Base-by-base conservation (phyloP, 345 rosid genomes). In the Salix dunnii region DNA sequence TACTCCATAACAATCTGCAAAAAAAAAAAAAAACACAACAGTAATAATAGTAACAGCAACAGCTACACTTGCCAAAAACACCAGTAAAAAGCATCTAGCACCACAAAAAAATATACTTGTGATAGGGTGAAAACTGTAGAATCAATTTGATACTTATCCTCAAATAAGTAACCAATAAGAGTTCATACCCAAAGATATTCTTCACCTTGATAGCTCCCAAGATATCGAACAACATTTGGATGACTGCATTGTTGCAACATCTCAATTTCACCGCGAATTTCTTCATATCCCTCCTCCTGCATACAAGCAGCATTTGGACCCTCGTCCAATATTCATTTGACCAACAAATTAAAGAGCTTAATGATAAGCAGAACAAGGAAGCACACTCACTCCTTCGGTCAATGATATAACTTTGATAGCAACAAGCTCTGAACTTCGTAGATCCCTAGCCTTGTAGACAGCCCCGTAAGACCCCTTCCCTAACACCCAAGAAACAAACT, bases 1-100 rank as follows among this genome's bases (percentile, higher is more conserved):
- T 96, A 96, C 87, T 96, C 99, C 99, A 96, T 96, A 80, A 96
- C 97, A 84, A 93, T 96, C 99, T 96, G 99, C 87, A 87, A 85
- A 72, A 82, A 78, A 63, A 83, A 60, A 67, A 13, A 82, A 17
- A 14, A 83, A 77, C 53, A 49, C 8, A 38, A 8, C 8, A 38
- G 42, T 38, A 38, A 38, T 38, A 38, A 9, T 38, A 7, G 10
- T 5, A 38, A 0, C 3, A 40, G 2, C 43, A 38, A 40, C 43
- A 40, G 11, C 43, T 10, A 40, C 43, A 78, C 76, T 78, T 72
- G 68, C 77, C 43, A 82, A 75, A 35, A 73, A 43, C 33, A 21
- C 2, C 42, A 81, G 25, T 74, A 33, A 51, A 65, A 66, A 76
- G 49, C 5, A 46, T 46, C 49, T 14, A 46, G 49, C 49, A 46